phyloP scores from a whole-genome alignment of 2,329 filamentous ascomycete species.

The Thielaviopsis ethacetica region DNA sequence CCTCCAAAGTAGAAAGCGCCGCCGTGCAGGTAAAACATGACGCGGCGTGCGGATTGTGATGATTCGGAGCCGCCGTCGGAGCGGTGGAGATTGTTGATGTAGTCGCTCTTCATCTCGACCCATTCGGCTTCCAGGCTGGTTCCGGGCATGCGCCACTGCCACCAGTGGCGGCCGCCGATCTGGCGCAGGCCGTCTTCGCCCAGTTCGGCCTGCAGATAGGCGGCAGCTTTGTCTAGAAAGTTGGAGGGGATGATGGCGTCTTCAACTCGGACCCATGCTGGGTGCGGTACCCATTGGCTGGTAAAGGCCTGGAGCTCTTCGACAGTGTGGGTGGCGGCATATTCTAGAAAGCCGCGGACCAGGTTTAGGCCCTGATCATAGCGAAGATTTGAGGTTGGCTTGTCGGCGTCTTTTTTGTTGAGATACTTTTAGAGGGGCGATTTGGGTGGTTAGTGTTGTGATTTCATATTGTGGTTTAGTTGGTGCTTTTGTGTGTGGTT shows the following conservation, averaged over 20 bases:
- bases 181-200: conserved; percentile 56
- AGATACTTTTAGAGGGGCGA: conserved; percentile 47
- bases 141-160: conserved; percentile 66
- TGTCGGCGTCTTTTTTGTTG: conserved; percentile 47
- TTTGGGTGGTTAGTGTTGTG: background rate
- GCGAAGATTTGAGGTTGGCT: conserved; percentile 77
- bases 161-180: conserved; percentile 73
- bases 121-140: conserved; percentile 65
- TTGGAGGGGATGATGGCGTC: conserved; percentile 47
- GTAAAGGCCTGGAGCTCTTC: conserved; percentile 91
- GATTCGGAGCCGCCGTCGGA: conserved; percentile 20
- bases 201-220: conserved; percentile 54
- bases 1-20: conserved; percentile 93
- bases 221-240: conserved; percentile 50
- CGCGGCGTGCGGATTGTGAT: conserved; percentile 27
- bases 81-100: conserved; percentile 19
- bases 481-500: background rate
- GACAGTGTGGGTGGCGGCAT: conserved; percentile 75
- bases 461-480: background rate
- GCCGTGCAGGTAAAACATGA: conserved; percentile 90
- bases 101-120: conserved; percentile 87
- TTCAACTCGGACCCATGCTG: conserved; percentile 72
- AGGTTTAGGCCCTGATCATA: conserved; percentile 87
- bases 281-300: conserved; percentile 75
- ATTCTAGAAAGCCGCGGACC: conserved; percentile 70